Conservation (phyloP, 345 rosid genomes). For the Aquilaria malaccensis region DNA sequence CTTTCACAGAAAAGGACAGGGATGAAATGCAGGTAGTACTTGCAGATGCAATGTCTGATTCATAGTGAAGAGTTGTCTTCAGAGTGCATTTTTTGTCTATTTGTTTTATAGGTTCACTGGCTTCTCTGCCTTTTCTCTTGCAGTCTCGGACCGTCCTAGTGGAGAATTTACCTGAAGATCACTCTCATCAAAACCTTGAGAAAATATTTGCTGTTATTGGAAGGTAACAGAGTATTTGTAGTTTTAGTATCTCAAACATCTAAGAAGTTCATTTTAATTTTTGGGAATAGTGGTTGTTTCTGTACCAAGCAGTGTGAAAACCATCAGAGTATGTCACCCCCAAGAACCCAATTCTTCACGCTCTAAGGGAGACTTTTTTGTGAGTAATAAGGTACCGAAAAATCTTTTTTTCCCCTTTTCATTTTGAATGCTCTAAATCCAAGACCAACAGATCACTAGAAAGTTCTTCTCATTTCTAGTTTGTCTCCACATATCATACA, state of each 20-base stretch:
- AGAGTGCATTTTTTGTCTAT: background rate
- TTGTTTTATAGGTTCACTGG: background rate
- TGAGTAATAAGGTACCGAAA: constrained; percentile 68
- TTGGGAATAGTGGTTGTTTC: background rate
- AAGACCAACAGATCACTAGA: background rate
- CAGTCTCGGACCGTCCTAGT: constrained; percentile 82
- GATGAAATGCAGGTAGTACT: constrained; percentile 71
- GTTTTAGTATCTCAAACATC: background rate
- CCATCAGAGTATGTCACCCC: constrained; percentile 87
- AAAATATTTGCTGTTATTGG: constrained; percentile 77
- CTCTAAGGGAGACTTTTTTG: constrained; percentile 55
- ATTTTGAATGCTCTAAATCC: background rate
- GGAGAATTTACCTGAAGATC: constrained; percentile 98
- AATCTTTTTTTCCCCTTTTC: background rate
- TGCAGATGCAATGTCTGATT: constrained; percentile 30
- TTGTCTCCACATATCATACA: constrained; percentile 18
- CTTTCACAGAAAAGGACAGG: constrained; percentile 75
- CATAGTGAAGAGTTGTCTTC: background rate
- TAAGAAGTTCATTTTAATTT: background rate
- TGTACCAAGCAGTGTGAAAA: constrained; percentile 52
- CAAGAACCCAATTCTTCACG: constrained; percentile 72
- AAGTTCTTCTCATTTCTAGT: constrained; percentile 2
- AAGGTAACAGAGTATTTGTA: constrained; percentile 30
- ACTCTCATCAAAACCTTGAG: constrained; percentile 91
- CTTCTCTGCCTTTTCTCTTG: constrained; percentile 12